These are phyloP conservation scores for Coleophoma cylindrospora DNA, from an alignment of 2,329 filamentous ascomycete species.

Conservation along the genomic window DNA sequence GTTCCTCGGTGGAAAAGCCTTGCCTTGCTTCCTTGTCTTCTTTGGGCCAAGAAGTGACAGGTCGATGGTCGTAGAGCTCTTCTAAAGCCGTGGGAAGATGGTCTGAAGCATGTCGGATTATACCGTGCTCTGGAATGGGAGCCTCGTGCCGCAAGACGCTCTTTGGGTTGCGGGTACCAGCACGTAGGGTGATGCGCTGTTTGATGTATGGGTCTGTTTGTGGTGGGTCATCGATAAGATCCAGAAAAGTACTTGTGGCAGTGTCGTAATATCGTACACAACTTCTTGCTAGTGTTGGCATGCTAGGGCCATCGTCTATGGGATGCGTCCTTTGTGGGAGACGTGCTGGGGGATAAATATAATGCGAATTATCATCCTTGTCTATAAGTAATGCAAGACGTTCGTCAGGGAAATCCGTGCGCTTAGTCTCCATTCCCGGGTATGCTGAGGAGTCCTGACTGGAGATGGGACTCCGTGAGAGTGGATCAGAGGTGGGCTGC, in stretches of 20 bases:
- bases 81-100: constrained; percentile 14
- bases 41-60: constrained; percentile 30
- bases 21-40: constrained; percentile 11
- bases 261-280: constrained; percentile 50
- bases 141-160: constrained; percentile 17
- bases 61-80: constrained; percentile 19
- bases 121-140: constrained; percentile 1
- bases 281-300: constrained; percentile 42
- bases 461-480: background rate
- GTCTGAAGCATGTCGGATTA: constrained; percentile 7
- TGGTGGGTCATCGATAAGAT: constrained; percentile 49
- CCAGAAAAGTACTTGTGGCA: constrained; percentile 49
- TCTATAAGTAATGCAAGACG: constrained; percentile 16
- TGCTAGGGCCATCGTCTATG: constrained; percentile 36
- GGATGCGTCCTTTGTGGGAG: constrained; percentile 41
- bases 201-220: constrained; percentile 27
- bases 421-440: constrained; percentile 1
- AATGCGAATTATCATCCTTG: constrained; percentile 30
- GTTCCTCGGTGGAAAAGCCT: constrained; percentile 25
- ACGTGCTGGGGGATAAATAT: constrained; percentile 29
- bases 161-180: constrained; percentile 37
- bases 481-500: background rate
- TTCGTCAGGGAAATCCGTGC: constrained; percentile 14
- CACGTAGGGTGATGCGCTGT: constrained; percentile 41
- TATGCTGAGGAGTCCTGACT: constrained; percentile 1